Evolutionary conservation across 2,329 filamentous ascomycete species (phyloP).

Genomic region (Elsinoe ampelina): DNA sequence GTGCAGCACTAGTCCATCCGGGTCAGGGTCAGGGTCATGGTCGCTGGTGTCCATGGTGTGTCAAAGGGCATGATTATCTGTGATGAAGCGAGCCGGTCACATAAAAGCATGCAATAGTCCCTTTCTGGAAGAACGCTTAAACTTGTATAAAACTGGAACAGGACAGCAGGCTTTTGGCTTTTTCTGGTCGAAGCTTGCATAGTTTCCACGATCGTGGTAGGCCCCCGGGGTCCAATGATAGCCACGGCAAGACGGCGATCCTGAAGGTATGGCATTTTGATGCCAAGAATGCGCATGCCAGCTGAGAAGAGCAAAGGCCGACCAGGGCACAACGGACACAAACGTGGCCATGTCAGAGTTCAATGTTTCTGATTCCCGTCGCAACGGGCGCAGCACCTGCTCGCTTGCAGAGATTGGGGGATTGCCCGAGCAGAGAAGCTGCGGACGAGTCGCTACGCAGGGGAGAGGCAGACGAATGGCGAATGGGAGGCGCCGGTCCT

Average conservation of each 20-base stretch:
- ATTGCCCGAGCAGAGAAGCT: not conserved
- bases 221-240: not conserved
- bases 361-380: not conserved
- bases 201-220: conserved; percentile 2
- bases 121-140: conserved; percentile 1
- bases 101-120: not conserved
- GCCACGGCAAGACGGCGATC: conserved; percentile 2
- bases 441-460: not conserved
- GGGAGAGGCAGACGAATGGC: too few species aligned
- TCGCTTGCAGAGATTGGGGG: not conserved
- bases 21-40: not conserved
- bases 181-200: conserved; percentile 9
- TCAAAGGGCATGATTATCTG: not conserved
- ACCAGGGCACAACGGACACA: not conserved
- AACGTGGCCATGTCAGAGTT: not conserved
- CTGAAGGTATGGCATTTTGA: not conserved
- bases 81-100: not conserved
- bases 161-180: not conserved
- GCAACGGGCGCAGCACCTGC: not conserved
- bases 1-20: conserved; percentile 2
- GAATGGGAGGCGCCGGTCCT: not conserved
- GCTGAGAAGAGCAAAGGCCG: not conserved
- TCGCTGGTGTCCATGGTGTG: not conserved
- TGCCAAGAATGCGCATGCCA: not conserved
- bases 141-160: not conserved